Base-by-base conservation (phyloP, 352 stramenopile genomes). In the Phytophthora palmivora region DNA sequence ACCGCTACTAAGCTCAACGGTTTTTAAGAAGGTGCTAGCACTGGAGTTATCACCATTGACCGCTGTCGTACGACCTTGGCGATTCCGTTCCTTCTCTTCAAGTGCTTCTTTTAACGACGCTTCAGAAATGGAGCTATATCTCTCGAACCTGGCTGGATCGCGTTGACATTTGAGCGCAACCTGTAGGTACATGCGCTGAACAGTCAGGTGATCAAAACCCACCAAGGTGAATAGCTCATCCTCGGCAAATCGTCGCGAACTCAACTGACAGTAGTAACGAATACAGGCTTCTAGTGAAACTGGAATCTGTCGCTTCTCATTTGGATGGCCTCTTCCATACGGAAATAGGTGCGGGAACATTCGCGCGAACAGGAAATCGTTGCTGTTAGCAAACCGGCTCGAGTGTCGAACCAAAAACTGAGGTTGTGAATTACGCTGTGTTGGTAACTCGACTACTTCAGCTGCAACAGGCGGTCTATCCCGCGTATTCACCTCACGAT, bases 151-250 rank as follows among this genome's bases (percentile, higher is more conserved):
- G 4, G 26, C 26, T 4, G 26, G 26, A 32, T 32, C 8, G 4
- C 55, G 36, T 36, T 63, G 28, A 2, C 44, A 63, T 2, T 26
- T 34, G 6, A 63, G 7, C 14, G 22, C 18, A 41, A 38, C 54
- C 9, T 49, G 19, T 21, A 21, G 43, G 18, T 47, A 54, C 58
- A 67, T 62, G 10, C 54, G 52, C 24, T 42, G 26, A 9, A 62
- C n/a, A 6, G 50, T 62, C 6, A 62, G 44, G 0, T 10, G 43
- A 19, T 61, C 58, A 21, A 67, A 61, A 4, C 21, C 11, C 24
- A 56, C 10, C 15, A 62, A 26, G 3, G n/a, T 41, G 36, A 67
- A 67, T 3, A 67, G 28, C 18, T 58, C 43, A 11, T 62, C 26
- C 12, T 62, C 26, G 0, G 44, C 49, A 36, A 67, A 62, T 5